Evolutionary conservation across 1,284 basidiomycete species (phyloP).

Genomic region (Agroathelia rolfsii): DNA sequence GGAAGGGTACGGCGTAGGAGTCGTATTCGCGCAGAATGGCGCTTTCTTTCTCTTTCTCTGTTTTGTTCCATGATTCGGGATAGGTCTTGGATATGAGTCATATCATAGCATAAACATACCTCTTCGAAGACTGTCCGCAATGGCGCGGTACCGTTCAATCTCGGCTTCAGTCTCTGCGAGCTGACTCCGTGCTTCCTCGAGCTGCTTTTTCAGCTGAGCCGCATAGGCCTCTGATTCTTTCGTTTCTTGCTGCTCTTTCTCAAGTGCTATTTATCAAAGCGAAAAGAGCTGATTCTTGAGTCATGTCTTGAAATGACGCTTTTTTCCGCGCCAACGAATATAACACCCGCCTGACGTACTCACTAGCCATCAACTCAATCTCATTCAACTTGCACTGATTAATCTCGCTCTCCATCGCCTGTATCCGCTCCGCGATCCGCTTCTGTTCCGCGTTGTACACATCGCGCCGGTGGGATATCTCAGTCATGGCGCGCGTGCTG

Average conservation of each 20-base stretch:
- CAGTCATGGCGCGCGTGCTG: conserved; percentile 52
- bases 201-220: conserved; percentile 50
- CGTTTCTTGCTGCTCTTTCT: conserved; percentile 58
- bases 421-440: conserved; percentile 41
- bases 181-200: conserved; percentile 49
- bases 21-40: conserved; percentile 51
- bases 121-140: conserved; percentile 47
- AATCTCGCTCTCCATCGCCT: conserved; percentile 52
- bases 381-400: conserved; percentile 63
- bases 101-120: conserved; percentile 34
- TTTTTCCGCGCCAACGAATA: too few species aligned
- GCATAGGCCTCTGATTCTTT: conserved; percentile 59
- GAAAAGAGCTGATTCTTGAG: too few species aligned
- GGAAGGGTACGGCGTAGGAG: conserved; percentile 42
- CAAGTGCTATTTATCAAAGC: conserved; percentile 43
- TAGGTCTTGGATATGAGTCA: too few species aligned
- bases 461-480: conserved; percentile 51
- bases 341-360: conserved; percentile 14
- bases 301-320: too few species aligned
- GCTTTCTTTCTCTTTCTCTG: conserved; percentile 64
- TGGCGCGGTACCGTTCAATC: conserved; percentile 55
- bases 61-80: too few species aligned
- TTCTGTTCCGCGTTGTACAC: conserved; percentile 51
- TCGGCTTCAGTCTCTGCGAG: conserved; percentile 50
- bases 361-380: conserved; percentile 61